Base-by-base conservation (phyloP, 2,329 filamentous ascomycete genomes). In the Rhytidhysteron rufulum region DNA sequence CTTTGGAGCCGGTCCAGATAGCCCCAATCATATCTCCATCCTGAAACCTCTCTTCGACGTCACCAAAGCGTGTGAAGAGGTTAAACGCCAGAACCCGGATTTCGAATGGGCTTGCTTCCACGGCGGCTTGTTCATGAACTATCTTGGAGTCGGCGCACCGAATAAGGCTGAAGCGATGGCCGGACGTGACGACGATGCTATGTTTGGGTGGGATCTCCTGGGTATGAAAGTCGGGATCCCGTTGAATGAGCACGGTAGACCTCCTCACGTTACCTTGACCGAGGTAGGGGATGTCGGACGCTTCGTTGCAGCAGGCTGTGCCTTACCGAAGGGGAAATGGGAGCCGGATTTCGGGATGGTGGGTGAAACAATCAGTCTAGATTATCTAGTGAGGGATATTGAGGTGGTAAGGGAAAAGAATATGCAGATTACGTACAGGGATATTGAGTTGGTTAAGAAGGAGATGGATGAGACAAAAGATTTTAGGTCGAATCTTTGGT, bases 101-200 rank as follows among this genome's bases (percentile, higher is more conserved):
- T 55, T 66, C 36, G 61, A 66, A 29, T 53, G 51, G 5, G 53
- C 57, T 20, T 41, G 53, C 4, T 66, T 66, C 31, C 48, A 53
- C 15, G 51, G 50, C 29, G 63, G 63, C 8, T 45, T 55, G 35
- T 65, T 65, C 38, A 62, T 66, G 60, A 62, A 65, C 29, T 63
- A 63, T 38, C 46, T 66, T 4, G 62, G 47, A 4, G 49, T 61
- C 31, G 60, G 58, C 3, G 44, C 39, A 13, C 39, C 40, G 10
- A 40, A 50, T 21, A 37, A 51, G 33, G 42, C 44, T 24, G 45
- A 49, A 22, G 54, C 54, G 21, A 33, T 55, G 29, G 47, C 52
- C 18, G 53, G 54, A 18, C 38, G 58, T 17, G 41, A 45, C 25
- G 47, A 54, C n/a, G 43, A 41, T 19, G 45, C 40, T 44, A 41